Evolutionary conservation across 202 grass and related monocot genomes (phyloP), one percentile per base, ranked within the genome.

Genomic region (Musa balbisiana): DNA sequence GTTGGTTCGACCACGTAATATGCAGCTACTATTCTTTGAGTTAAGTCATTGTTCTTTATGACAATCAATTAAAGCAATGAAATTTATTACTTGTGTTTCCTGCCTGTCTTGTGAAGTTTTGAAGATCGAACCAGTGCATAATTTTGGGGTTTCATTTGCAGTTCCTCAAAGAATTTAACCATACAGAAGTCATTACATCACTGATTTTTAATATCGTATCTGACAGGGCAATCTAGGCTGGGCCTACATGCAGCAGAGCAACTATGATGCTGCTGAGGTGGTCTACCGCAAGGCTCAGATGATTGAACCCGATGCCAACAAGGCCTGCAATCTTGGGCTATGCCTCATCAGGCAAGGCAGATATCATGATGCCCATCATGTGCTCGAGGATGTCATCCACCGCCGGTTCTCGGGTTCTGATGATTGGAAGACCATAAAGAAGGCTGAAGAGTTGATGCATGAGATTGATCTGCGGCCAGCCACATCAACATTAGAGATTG

Each of bases 201-300:
- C 33, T 43, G 33, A 43, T 43, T 43, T 43, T 43, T 43, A 43
- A 43, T 43, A 43, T 6, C 33, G 33, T 43, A 8, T 43, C 33
- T 43, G 1, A 51, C 75, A 98, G 89, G 91, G 87, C 12, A 98
- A 98, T 77, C 88, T 98, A 82, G 95, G 88, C n/a, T 98, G 95
- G 89, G 91, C 91, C 52, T 98, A 94, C 85, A 92, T 98, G 91
- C 95, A 94, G 76, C 88, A 90, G 83, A 85, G 75, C 63, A 90
- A 94, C 71, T 98, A 84, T 0, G 73, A 80, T 60, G 91, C 89
- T 0, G 88, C 91, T 0, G 95, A 98, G 80, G 53, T 88, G 71
- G 95, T 92, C 9, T 94, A 94, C 26, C 72, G 81, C 9, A 94
- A 94, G 77, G 91, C 91, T 6, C 91, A 92, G 25, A 82, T 82